These are phyloP conservation scores for Hericium erinaceus DNA, from an alignment of 768 basidiomycete species.

Conservation along the genomic window DNA sequence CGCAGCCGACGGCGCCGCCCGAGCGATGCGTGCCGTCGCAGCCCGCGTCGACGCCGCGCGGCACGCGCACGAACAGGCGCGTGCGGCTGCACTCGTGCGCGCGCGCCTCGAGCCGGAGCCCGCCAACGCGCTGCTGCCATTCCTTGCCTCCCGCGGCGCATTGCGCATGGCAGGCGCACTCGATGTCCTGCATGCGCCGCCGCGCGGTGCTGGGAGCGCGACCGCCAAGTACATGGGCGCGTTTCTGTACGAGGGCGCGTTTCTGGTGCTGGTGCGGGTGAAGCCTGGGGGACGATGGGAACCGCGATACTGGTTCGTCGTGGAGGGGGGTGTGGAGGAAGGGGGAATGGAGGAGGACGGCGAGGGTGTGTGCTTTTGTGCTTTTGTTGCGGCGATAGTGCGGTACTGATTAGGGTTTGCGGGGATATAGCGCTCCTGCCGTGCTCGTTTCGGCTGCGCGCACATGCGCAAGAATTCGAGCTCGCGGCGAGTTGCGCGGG, in stretches of 20 bases:
- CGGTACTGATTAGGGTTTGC: not conserved
- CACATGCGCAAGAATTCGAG: slow-evolving; percentile 41
- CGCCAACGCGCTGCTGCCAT: slow-evolving; percentile 44
- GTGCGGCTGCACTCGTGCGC: slow-evolving; percentile 16
- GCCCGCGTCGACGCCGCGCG: slow-evolving; percentile 12
- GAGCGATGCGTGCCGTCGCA: slow-evolving; percentile 10
- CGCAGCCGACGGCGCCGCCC: slow-evolving; percentile 3
- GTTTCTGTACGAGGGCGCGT: slow-evolving; percentile 82
- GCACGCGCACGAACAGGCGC: slow-evolving; percentile 3
- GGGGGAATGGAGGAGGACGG: slow-evolving; percentile 60
- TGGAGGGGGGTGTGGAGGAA: slow-evolving; percentile 53
- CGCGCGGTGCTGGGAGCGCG: slow-evolving; percentile 27
- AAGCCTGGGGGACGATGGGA: slow-evolving; percentile 74
- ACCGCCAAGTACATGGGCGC: slow-evolving; percentile 72
- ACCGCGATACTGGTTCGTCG: slow-evolving; percentile 79
- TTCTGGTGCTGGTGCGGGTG: slow-evolving; percentile 81
- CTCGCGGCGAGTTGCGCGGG: slow-evolving; percentile 74
- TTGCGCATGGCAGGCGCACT: slow-evolving; percentile 79
- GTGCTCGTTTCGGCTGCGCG: slow-evolving; percentile 26
- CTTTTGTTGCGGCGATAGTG: slow-evolving; percentile 3
- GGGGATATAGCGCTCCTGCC: slow-evolving; percentile 57
- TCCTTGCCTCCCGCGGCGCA: slow-evolving; percentile 65
- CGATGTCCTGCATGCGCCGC: slow-evolving; percentile 73
- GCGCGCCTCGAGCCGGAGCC: slow-evolving; percentile 23
- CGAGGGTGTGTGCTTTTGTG: slow-evolving; percentile 51